Conservation (phyloP, 148 eudicot species). For the Cornus suecica region DNA sequence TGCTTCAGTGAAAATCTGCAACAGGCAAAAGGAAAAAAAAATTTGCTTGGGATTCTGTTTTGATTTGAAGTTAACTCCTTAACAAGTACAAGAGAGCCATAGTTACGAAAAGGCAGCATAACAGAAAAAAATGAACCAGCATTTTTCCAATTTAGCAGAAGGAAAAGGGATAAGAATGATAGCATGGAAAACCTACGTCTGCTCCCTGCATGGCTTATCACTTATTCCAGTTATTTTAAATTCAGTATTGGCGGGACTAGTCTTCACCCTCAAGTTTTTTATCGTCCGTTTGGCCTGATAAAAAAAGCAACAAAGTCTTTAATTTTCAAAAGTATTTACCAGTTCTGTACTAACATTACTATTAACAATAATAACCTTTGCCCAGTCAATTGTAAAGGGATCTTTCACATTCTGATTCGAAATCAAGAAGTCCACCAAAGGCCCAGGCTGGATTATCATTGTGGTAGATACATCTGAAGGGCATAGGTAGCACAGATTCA, state of each 20-base stretch:
- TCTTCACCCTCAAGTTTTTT: conserved; percentile 75
- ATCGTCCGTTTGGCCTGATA: conserved; percentile 76
- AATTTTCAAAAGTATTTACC: not conserved
- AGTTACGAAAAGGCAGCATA: not conserved
- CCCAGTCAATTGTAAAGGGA: conserved; percentile 80
- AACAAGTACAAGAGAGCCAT: not conserved
- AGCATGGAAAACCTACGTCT: conserved; percentile 37
- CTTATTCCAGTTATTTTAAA: conserved; percentile 80
- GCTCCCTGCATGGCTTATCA: conserved; percentile 67
- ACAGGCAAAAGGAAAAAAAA: not conserved
- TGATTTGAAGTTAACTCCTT: no score
- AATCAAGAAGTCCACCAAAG: conserved; percentile 74
- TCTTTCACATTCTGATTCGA: conserved; percentile 78
- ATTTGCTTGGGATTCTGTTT: not conserved
- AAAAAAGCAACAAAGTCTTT: not conserved
- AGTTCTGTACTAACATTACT: not conserved
- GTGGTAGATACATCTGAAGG: conserved; percentile 90
- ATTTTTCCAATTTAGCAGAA: not conserved
- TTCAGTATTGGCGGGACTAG: conserved; percentile 74
- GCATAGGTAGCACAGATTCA: not conserved
- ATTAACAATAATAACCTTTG: conserved; percentile 40
- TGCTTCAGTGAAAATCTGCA: conserved; percentile 73
- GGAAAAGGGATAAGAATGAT: not conserved
- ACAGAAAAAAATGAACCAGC: not conserved
- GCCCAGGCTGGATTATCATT: conserved; percentile 93